phyloP scores from a whole-genome alignment of 2,329 filamentous ascomycete species.

The Ilyonectria destructans region DNA sequence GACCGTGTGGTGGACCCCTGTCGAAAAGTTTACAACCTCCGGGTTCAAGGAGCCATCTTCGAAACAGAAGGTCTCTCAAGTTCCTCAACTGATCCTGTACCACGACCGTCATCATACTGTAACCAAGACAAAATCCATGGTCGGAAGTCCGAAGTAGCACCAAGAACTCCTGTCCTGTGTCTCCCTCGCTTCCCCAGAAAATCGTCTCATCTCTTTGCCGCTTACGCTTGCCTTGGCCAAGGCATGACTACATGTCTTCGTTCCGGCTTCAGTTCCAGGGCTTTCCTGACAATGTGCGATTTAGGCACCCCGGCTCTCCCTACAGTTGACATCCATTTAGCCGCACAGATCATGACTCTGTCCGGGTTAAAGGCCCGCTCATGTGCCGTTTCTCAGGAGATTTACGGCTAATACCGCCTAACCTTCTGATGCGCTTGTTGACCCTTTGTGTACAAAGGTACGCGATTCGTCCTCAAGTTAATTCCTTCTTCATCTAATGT shows the following conservation, averaged over 20 bases:
- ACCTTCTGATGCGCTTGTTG: not conserved
- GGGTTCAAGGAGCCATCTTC: constrained; percentile 8
- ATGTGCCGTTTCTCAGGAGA: not conserved
- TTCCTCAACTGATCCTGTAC: constrained; percentile 17
- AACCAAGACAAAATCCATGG: not conserved
- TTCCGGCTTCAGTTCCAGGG: not conserved
- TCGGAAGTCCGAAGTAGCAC: not conserved
- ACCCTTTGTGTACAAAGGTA: not conserved
- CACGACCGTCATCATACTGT: constrained; percentile 13
- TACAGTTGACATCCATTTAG: constrained; percentile 8
- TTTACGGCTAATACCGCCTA: not conserved
- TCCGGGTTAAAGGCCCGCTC: constrained; percentile 3
- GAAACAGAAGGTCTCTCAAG: constrained; percentile 7
- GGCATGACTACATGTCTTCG: not conserved
- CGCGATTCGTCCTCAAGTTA: not conserved
- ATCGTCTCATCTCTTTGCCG: not conserved
- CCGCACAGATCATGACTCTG: constrained; percentile 5
- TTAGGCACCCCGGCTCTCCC: not conserved
- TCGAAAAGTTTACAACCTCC: constrained; percentile 10
- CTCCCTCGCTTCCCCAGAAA: constrained; percentile 14
- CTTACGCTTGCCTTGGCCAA: not conserved
- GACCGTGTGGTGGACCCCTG: constrained; percentile 12
- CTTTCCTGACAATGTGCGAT: not conserved
- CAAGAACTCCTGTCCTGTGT: not conserved
- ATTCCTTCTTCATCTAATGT: not conserved